A percentile compares a stretch with the other conserved stretches of the same genome.
Evolutionary conservation across 441 rosid species (phyloP).

Genomic region (Adansonia gregorii): DNA sequence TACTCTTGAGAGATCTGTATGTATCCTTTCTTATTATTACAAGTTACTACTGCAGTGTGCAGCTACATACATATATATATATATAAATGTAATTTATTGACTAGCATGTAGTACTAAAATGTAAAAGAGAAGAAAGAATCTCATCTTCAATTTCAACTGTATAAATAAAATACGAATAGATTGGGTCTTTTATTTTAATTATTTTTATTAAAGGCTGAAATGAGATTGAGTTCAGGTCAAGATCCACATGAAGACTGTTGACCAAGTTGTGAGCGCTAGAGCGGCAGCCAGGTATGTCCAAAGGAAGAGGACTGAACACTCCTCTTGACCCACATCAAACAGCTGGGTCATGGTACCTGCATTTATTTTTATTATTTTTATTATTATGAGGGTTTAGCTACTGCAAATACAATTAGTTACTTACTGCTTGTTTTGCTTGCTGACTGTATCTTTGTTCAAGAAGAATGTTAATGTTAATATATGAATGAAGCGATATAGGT

Average conservation of each 20-base stretch:
- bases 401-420: too few relatives aligned
- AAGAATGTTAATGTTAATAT: not conserved
- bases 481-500: not conserved
- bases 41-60: too few relatives aligned
- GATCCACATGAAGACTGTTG: conserved; percentile 78
- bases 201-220: too few relatives aligned
- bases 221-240: conserved; percentile 44
- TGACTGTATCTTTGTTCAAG: too few relatives aligned
- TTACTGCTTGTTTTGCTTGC: too few relatives aligned
- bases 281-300: conserved; percentile 88
- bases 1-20: too few relatives aligned
- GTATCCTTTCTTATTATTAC: too few relatives aligned
- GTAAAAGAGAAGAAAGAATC: too few relatives aligned
- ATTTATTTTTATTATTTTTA: not conserved
- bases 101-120: too few relatives aligned
- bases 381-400: too few relatives aligned
- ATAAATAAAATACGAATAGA: not conserved
- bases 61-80: too few relatives aligned
- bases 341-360: conserved; percentile 90
- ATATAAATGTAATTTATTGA: too few relatives aligned
- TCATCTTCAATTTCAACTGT: not conserved
- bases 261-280: conserved; percentile 78
- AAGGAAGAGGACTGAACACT: conserved; percentile 85
- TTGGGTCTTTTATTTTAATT: not conserved
- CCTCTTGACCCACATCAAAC: conserved; percentile 86